These are phyloP conservation scores for Boletus subparvulus DNA, from an alignment of 768 basidiomycete species.

Conservation along the genomic window DNA sequence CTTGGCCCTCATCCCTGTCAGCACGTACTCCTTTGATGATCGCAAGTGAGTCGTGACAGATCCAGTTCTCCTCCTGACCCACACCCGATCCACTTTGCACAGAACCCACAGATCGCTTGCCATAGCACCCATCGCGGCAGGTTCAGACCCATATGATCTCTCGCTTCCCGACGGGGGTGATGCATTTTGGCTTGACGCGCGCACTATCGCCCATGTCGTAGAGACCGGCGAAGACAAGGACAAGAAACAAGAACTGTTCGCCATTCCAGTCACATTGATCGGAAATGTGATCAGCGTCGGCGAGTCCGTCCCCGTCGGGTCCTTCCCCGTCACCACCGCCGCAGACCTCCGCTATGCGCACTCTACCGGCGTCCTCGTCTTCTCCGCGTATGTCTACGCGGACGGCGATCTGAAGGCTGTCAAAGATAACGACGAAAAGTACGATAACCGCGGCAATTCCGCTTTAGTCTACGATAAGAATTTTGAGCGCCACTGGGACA, in stretches of 20 bases:
- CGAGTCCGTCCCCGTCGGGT: conserved; percentile 50
- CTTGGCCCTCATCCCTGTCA: conserved; percentile 63
- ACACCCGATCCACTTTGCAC: background rate
- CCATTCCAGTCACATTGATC: conserved; percentile 52
- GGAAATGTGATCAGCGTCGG: conserved; percentile 35
- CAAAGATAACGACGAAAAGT: conserved; percentile 65
- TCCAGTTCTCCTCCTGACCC: background rate
- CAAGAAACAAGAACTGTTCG: conserved; percentile 56
- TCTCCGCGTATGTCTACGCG: conserved; percentile 79
- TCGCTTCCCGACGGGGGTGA: conserved; percentile 68
- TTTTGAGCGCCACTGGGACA: conserved; percentile 79
- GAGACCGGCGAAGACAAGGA: conserved; percentile 46
- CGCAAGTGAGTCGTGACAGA: conserved; percentile 55
- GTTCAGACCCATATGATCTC: conserved; percentile 50
- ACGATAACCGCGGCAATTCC: conserved; percentile 68
- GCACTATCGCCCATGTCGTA: conserved; percentile 70
- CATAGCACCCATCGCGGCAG: conserved; percentile 57
- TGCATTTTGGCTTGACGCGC: conserved; percentile 73
- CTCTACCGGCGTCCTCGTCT: conserved; percentile 64
- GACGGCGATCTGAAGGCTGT: conserved; percentile 73
- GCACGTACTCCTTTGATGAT: conserved; percentile 69
- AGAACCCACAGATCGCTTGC: conserved; percentile 73
- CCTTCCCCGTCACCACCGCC: conserved; percentile 65
- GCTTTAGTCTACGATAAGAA: conserved; percentile 69
- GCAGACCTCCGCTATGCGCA: conserved; percentile 69